These are phyloP conservation scores for Endocarpon pusillum DNA, from an alignment of 495 filamentous ascomycete species.

Conservation along the genomic window DNA sequence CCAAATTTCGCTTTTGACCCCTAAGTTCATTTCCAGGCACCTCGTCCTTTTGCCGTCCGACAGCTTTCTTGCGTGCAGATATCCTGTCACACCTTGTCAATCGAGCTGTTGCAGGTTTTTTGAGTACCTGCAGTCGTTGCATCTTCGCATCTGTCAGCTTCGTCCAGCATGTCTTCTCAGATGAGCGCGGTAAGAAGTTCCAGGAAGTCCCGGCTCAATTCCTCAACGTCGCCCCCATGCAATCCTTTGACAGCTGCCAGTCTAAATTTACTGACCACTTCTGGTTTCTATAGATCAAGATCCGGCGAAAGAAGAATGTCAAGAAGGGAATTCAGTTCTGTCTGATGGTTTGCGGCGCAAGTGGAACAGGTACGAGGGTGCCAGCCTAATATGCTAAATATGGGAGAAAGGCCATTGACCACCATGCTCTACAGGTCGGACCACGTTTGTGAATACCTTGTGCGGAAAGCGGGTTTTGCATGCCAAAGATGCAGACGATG, in stretches of 20 bases:
- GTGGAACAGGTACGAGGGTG: conserved; percentile 68
- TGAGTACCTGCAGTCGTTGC: conserved; percentile 13
- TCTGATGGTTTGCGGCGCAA: conserved; percentile 98
- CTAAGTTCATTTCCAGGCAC: no score
- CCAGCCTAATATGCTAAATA: conserved; percentile 6
- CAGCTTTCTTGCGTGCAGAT: no score
- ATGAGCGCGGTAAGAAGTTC: conserved; percentile 39
- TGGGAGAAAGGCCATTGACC: conserved; percentile 14
- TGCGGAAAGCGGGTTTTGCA: conserved; percentile 84
- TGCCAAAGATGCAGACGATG: conserved; percentile 81
- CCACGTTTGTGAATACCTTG: conserved; percentile 98
- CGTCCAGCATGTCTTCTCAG: conserved; percentile 41
- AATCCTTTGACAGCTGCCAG: conserved; percentile 10
- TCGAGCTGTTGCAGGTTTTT: conserved; percentile 13
- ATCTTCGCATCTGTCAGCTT: conserved; percentile 10
- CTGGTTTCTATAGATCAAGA: conserved; percentile 55
- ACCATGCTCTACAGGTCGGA: conserved; percentile 48
- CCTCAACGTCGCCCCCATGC: conserved; percentile 21
- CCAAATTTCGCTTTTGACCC: no score
- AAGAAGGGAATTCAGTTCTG: conserved; percentile 99
- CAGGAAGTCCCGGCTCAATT: conserved; percentile 11
- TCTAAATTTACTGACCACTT: conserved; percentile 20
- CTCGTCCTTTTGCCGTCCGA: no score
- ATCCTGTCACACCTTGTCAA: conserved; percentile 12
- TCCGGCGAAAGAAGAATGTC: conserved; percentile 99